These are phyloP conservation scores for Rickenella mellea DNA, from an alignment of 768 basidiomycete genomes.

Conservation along the genomic window DNA sequence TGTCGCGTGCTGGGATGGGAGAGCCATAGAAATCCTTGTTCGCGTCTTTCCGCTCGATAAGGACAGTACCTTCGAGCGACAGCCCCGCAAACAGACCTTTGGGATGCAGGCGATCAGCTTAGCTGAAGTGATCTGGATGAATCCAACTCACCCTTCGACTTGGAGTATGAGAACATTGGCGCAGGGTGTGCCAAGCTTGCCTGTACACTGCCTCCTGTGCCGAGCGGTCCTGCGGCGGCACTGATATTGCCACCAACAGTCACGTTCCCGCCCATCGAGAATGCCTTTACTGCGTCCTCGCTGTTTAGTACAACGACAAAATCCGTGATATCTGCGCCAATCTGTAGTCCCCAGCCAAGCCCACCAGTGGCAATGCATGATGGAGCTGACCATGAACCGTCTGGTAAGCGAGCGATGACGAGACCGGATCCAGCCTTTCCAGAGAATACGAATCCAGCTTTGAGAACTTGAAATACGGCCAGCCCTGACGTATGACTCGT, in stretches of 20 bases:
- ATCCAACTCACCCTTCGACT: slow-evolving; percentile 69
- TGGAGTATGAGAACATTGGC: slow-evolving; percentile 96
- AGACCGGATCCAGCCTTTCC: slow-evolving; percentile 91
- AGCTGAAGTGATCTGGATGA: neutral
- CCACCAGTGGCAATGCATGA: slow-evolving; percentile 96
- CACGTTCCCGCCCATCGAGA: slow-evolving; percentile 91
- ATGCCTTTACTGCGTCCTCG: slow-evolving; percentile 91
- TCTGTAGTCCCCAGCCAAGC: slow-evolving; percentile 90
- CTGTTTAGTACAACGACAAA: slow-evolving; percentile 97
- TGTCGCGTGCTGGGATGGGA: slow-evolving; percentile 77
- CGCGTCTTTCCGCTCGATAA: slow-evolving; percentile 93
- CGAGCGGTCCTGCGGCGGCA: slow-evolving; percentile 85
- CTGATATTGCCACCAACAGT: slow-evolving; percentile 88
- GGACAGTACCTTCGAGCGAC: slow-evolving; percentile 86
- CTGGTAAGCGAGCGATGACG: slow-evolving; percentile 85
- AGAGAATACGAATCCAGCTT: slow-evolving; percentile 91
- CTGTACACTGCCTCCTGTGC: slow-evolving; percentile 86
- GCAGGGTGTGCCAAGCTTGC: slow-evolving; percentile 85
- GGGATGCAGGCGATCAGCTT: slow-evolving; percentile 3
- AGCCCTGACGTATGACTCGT: slow-evolving; percentile 55
- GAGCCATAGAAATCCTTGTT: slow-evolving; percentile 97
- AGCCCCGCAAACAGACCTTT: slow-evolving; percentile 89
- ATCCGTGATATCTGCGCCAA: slow-evolving; percentile 90
- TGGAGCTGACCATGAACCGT: slow-evolving; percentile 95
- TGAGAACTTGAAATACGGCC: slow-evolving; percentile 89